Percentiles rank a stretch among this genome's conserved stretches.
phyloP scores from a whole-genome alignment of 345 rosid genomes.

The Acer campestre region DNA sequence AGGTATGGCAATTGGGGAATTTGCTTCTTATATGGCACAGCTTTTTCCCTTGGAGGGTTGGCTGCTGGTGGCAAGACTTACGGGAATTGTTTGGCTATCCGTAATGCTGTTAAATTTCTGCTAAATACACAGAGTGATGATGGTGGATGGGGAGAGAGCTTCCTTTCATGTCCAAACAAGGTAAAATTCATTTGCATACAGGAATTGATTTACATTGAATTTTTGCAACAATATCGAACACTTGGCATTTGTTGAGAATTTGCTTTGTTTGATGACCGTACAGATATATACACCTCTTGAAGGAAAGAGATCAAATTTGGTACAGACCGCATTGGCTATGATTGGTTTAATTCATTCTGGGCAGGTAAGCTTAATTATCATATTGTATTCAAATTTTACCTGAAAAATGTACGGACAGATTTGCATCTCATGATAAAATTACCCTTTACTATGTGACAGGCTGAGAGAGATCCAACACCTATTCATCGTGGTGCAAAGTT shows the following conservation, averaged over 20 bases:
- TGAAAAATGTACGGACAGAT: not conserved
- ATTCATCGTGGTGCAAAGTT: conserved; percentile 66
- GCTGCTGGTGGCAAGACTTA: conserved; percentile 50
- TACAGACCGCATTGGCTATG: conserved; percentile 57
- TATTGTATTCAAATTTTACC: not conserved
- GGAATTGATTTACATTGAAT: no score
- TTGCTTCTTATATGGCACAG: conserved; percentile 52
- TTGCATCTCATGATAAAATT: not conserved
- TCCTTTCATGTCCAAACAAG: conserved; percentile 43
- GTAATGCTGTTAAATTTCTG: conserved; percentile 46
- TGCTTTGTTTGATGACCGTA: not conserved
- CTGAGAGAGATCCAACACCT: conserved; percentile 58
- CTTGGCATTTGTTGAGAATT: not conserved
- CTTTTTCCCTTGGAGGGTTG: conserved; percentile 52
- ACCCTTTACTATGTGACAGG: conserved; percentile 23
- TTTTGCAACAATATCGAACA: no score
- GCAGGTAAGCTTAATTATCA: conserved; percentile 38
- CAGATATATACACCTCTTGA: conserved; percentile 51
- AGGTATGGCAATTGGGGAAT: conserved; percentile 69
- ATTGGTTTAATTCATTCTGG: conserved; percentile 52
- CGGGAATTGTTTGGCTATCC: conserved; percentile 32
- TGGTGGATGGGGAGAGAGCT: conserved; percentile 73
- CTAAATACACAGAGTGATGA: conserved; percentile 40
- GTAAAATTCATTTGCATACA: conserved; percentile 15
- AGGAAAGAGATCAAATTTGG: conserved; percentile 51